These are phyloP conservation scores for Raffaelea ambrosiae DNA, from an alignment of 2,329 filamentous ascomycete genomes.

Conservation along the genomic window DNA sequence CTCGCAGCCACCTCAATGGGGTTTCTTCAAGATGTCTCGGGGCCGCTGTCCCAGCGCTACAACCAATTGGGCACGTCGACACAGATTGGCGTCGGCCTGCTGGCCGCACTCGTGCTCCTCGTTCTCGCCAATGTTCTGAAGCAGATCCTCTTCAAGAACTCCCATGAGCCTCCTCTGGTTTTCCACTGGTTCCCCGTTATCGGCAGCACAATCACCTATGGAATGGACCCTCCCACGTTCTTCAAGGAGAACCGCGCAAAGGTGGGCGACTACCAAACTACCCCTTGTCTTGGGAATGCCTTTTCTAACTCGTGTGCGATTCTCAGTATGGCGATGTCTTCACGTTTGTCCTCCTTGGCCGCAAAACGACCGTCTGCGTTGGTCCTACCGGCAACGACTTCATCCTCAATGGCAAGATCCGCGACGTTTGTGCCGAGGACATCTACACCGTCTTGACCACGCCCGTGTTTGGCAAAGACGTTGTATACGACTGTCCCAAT, in stretches of 20 bases:
- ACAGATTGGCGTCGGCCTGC: slow-evolving; percentile 38
- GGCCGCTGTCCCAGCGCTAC: slow-evolving; percentile 42
- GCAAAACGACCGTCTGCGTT: slow-evolving; percentile 40
- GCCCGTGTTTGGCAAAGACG: slow-evolving; percentile 63
- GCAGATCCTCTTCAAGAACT: slow-evolving; percentile 74
- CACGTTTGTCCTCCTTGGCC: slow-evolving; percentile 44
- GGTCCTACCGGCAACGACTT: slow-evolving; percentile 46
- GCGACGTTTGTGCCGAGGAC: slow-evolving; percentile 45
- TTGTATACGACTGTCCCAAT: slow-evolving; percentile 80
- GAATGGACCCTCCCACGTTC: slow-evolving; percentile 87
- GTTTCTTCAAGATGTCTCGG: slow-evolving; percentile 41
- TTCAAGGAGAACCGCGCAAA: slow-evolving; percentile 65
- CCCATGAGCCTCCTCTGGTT: slow-evolving; percentile 71
- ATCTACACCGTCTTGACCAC: slow-evolving; percentile 43
- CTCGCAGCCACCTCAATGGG: slow-evolving; percentile 34
- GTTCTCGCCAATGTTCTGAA: slow-evolving; percentile 71
- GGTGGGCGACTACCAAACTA: too few species aligned
- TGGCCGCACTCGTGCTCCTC: slow-evolving; percentile 38
- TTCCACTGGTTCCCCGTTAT: slow-evolving; percentile 78
- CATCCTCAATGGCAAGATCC: slow-evolving; percentile 44
- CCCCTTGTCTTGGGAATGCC: too few species aligned
- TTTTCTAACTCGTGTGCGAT: too few species aligned
- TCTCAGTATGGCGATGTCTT: slow-evolving; percentile 42
- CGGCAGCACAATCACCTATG: slow-evolving; percentile 87
- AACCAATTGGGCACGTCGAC: slow-evolving; percentile 35